phyloP scores from a whole-genome alignment of 2,329 filamentous ascomycete genomes.

The Xylaria sp. region DNA sequence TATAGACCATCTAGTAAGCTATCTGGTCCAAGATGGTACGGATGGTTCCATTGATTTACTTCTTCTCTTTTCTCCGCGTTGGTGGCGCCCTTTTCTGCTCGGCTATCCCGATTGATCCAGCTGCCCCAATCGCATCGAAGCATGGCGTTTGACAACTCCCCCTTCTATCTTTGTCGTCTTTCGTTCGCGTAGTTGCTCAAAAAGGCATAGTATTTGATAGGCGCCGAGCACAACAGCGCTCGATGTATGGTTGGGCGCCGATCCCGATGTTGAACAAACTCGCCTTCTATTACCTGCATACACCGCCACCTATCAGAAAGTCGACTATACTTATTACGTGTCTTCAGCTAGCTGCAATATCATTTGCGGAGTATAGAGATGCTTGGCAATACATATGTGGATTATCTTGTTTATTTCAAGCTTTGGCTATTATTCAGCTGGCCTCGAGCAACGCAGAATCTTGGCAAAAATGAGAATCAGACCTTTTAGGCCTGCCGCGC shows the following conservation, averaged over 20 bases:
- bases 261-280: not conserved
- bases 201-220: constrained; percentile 9
- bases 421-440: constrained; percentile 23
- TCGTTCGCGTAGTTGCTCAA: constrained; percentile 4
- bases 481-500: constrained; percentile 6
- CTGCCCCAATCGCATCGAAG: constrained; percentile 2
- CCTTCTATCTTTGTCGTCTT: constrained; percentile 1
- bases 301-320: not conserved
- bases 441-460: not conserved
- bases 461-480: constrained; percentile 19
- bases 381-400: constrained; percentile 18
- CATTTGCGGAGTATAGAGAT: constrained; percentile 11
- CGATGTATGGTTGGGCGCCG: not conserved
- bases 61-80: constrained; percentile 6
- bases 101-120: constrained; percentile 7
- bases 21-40: not conserved
- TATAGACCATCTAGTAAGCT: constrained; percentile 1
- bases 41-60: constrained; percentile 9
- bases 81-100: not conserved
- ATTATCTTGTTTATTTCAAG: not conserved
- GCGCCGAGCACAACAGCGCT: not conserved
- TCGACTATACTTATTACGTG: not conserved
- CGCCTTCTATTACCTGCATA: not conserved
- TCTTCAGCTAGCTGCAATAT: constrained; percentile 24
- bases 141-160: not conserved